Conservation (phyloP, 768 basidiomycete species). For the Plicaturopsis crispa region DNA sequence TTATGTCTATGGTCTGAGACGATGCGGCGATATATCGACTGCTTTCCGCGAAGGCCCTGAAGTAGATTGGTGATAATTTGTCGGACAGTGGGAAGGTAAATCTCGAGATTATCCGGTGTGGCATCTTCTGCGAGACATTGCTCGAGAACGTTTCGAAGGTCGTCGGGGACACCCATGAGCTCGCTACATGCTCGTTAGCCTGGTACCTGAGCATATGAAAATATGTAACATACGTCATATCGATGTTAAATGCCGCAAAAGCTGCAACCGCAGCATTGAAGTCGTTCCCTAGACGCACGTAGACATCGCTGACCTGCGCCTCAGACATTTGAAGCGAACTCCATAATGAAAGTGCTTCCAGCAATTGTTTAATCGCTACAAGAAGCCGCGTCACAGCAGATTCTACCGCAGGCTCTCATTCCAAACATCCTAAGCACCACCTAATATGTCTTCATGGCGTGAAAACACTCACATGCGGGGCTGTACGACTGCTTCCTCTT, state of each 20-base stretch:
- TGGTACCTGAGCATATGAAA: slow-evolving; percentile 8
- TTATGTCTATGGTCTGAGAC: slow-evolving; percentile 54
- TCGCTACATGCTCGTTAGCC: slow-evolving; percentile 50
- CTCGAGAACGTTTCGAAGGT: slow-evolving; percentile 85
- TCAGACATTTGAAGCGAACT: slow-evolving; percentile 67
- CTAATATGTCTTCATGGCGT: slow-evolving; percentile 3
- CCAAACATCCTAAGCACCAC: slow-evolving; percentile 6
- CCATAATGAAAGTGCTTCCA: slow-evolving; percentile 86
- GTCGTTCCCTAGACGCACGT: slow-evolving; percentile 93
- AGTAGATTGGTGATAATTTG: slow-evolving; percentile 89
- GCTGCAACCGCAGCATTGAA: slow-evolving; percentile 92
- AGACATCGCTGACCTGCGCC: slow-evolving; percentile 87
- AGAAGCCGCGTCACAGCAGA: slow-evolving; percentile 87
- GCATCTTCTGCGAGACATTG: slow-evolving; percentile 77
- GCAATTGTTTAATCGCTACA: slow-evolving; percentile 90
- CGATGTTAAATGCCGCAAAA: slow-evolving; percentile 77
- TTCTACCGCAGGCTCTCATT: slow-evolving; percentile 72
- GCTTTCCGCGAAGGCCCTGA: slow-evolving; percentile 88
- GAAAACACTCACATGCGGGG: slow-evolving; percentile 24
- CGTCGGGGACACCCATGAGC: slow-evolving; percentile 79
- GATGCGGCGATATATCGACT: slow-evolving; percentile 77
- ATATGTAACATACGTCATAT: slow-evolving; percentile 70
- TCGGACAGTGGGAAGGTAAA: slow-evolving; percentile 86
- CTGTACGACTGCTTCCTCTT: slow-evolving; percentile 29
- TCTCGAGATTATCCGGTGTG: slow-evolving; percentile 72